Conservation (phyloP, 768 basidiomycete species). For the Mycena haematopus region DNA sequence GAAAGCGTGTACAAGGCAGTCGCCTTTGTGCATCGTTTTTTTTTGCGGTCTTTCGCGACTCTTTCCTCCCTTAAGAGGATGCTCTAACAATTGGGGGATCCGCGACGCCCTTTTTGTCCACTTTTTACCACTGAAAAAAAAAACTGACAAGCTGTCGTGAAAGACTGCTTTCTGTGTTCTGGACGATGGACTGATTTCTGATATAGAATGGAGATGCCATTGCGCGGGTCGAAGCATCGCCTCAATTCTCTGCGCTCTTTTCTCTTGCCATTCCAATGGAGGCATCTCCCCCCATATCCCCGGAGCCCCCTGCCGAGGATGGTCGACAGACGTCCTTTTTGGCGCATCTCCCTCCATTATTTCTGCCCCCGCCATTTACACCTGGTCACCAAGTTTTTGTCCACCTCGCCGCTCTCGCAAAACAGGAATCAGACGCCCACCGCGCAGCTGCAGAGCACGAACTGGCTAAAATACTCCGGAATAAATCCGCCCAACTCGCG, state of each 20-base stretch:
- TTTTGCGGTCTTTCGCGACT: too few relatives aligned
- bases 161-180: background rate
- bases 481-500: conserved; percentile 49
- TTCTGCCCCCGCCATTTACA: conserved; percentile 78
- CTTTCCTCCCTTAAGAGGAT: too few relatives aligned
- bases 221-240: conserved; percentile 44
- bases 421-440: conserved; percentile 56
- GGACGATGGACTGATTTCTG: conserved; percentile 19
- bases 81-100: too few relatives aligned
- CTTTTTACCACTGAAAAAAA: too few relatives aligned
- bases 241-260: conserved; percentile 53
- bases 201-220: conserved; percentile 48
- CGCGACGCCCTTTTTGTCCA: too few relatives aligned
- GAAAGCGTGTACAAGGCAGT: too few relatives aligned
- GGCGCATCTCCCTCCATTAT: conserved; percentile 62
- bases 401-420: conserved; percentile 66
- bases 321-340: conserved; percentile 47
- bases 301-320: conserved; percentile 34
- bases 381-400: conserved; percentile 76
- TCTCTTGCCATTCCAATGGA: conserved; percentile 50
- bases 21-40: too few relatives aligned
- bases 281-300: conserved; percentile 35
- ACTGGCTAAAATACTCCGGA: conserved; percentile 59
- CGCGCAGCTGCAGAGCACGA: conserved; percentile 59
- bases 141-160: too few relatives aligned